Evolutionary conservation across 768 basidiomycete species (phyloP), one percentile per base, ranked within the genome.

Genomic region (Auriscalpium vulgare): DNA sequence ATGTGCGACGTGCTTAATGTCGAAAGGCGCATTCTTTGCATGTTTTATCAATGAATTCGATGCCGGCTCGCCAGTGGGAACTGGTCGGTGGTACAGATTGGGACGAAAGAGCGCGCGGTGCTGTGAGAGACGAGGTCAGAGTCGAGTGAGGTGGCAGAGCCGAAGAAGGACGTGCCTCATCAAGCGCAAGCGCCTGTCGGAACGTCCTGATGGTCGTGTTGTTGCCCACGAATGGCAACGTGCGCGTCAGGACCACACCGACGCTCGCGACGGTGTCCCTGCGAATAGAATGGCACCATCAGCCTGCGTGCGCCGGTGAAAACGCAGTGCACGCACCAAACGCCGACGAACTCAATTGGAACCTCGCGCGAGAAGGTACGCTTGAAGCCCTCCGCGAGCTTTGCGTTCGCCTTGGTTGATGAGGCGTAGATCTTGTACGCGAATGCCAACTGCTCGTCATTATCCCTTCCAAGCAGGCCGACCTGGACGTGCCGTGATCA

Each of bases 191-290:
- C 0, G 88, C 90, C 50, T 93, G 90, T 16, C 90, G 75, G 68
- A 91, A 90, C 4, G 76, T 78, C 71, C 76, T 82, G 65, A 91
- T 84, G 10, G 76, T 75, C 21, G 69, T 73, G 63, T 89, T 87
- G 16, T 78, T 74, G 47, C 74, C 74, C 0, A 84, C 82, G 61
- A 89, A 91, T 0, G 90, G 90, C 29, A 91, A 70, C 1, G 73
- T 77, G 9, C 78, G 74, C 3, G 76, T 72, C 70, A 75, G 70
- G n/a, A 91, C 55, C 1, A 86, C 61, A 0, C 90, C 90, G 19
- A 88, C 88, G 52, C 86, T 86, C 9, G 84, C 74, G 3, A 92
- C 88, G 0, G 89, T 92, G 56, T 92, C 89, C 89, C 88, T 80
- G 14, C 46, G 4, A 47, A 13, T 3, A 1, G 53, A 40, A 40